A percentile compares a stretch with the other conserved stretches of the same genome.
Evolutionary conservation across 2,329 filamentous ascomycete species (phyloP).

Genomic region (Ophiostoma angusticollis): DNA sequence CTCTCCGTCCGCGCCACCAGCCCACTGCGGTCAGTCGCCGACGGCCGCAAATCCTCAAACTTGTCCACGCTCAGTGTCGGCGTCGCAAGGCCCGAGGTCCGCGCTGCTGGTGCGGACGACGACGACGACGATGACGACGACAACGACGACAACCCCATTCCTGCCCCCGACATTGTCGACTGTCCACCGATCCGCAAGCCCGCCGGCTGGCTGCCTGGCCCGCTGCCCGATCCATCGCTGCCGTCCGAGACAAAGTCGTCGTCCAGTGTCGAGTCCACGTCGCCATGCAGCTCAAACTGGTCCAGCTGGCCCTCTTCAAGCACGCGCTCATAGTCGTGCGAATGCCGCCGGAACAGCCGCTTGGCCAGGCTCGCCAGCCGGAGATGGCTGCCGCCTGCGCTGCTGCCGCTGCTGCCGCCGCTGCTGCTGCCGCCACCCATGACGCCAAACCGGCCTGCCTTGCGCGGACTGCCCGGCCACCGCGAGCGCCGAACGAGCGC

Average conservation of each 20-base stretch:
- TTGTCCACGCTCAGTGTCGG: constrained; percentile 44
- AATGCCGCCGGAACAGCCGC: constrained; percentile 48
- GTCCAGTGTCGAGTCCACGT: constrained; percentile 50
- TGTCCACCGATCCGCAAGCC: constrained; percentile 2
- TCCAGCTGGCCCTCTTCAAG: constrained; percentile 64
- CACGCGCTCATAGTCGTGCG: constrained; percentile 63
- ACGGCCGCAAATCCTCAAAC: constrained; percentile 33
- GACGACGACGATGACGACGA: constrained; percentile 24
- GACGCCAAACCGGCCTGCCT: constrained; percentile 15
- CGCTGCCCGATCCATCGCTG: constrained; percentile 29
- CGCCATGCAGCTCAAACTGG: constrained; percentile 70
- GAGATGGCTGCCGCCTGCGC: no score
- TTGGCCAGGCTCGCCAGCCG: constrained; percentile 39
- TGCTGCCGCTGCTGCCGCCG: neutral
- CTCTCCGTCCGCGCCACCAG: constrained; percentile 75
- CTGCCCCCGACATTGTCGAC: neutral
- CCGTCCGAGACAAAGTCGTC: constrained; percentile 53
- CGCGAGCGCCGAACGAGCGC: constrained; percentile 28
- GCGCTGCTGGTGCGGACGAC: constrained; percentile 13
- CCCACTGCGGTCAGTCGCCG: constrained; percentile 45
- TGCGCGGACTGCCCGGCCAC: constrained; percentile 33
- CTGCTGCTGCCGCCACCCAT: neutral
- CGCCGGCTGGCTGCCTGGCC: no score
- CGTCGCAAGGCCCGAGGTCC: constrained; percentile 54
- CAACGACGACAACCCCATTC: neutral